Evolutionary conservation across 164 flowering plant genomes (phyloP).

Genomic region (Warburgia ugandensis): DNA sequence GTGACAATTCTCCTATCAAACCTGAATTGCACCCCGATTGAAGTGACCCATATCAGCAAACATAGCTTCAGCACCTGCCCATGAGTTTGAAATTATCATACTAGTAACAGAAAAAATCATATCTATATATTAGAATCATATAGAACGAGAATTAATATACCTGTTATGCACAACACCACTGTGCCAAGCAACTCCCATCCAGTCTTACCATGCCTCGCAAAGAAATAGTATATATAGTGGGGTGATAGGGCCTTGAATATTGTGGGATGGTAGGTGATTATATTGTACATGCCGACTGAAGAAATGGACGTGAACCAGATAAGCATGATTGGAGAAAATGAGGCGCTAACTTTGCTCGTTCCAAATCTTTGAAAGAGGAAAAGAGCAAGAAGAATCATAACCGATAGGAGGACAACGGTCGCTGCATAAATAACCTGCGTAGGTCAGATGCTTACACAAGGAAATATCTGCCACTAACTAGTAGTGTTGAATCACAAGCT

Average conservation of each 20-base stretch:
- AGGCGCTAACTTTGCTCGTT: constrained; percentile 19
- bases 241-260: constrained; percentile 23
- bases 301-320: constrained; percentile 16
- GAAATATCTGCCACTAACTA: not conserved
- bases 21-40: constrained; percentile 56
- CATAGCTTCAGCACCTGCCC: constrained; percentile 90
- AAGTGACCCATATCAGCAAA: constrained; percentile 91
- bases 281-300: constrained; percentile 19
- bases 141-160: not conserved
- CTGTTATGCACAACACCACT: constrained; percentile 21
- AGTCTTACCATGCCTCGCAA: constrained; percentile 11
- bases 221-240: constrained; percentile 18
- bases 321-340: constrained; percentile 27
- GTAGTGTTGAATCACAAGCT: not conserved
- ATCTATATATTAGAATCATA: not conserved
- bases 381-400: constrained; percentile 1
- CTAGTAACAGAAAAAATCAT: too few species aligned
- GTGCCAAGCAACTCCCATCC: constrained; percentile 22
- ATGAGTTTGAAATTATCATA: too few species aligned
- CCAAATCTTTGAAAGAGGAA: constrained; percentile 22
- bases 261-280: constrained; percentile 15
- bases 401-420: not conserved
- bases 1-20: constrained; percentile 3
- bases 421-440: not conserved
- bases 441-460: not conserved